Evolutionary conservation across 2,329 filamentous ascomycete genomes (phyloP).

Genomic region (Paraphaeosphaeria minitans): DNA sequence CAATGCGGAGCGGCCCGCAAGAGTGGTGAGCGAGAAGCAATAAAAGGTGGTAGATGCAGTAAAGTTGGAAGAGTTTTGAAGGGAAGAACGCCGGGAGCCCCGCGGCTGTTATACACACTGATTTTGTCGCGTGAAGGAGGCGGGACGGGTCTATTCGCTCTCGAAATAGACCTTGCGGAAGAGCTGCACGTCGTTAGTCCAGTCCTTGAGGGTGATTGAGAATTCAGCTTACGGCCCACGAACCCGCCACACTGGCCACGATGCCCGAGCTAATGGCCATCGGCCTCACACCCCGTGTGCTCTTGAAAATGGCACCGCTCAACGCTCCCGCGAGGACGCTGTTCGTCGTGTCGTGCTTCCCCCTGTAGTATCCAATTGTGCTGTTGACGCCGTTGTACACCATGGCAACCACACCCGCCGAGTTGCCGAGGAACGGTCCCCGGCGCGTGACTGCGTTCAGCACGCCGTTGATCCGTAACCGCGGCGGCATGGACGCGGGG

Average conservation of each 20-base stretch:
- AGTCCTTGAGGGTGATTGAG: not conserved
- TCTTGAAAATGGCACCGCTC: conserved; percentile 96
- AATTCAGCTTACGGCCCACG: conserved; percentile 73
- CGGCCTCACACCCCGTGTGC: conserved; percentile 83
- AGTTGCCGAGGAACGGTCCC: conserved; percentile 95
- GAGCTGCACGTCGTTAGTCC: conserved; percentile 22
- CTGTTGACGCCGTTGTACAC: conserved; percentile 79
- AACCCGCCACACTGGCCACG: conserved; percentile 81
- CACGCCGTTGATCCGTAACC: conserved; percentile 90
- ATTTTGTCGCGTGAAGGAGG: too few species aligned
- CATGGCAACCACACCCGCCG: conserved; percentile 92
- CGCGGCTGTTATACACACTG: not conserved
- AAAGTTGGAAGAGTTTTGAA: conserved; percentile 10
- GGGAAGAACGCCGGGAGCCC: conserved; percentile 9
- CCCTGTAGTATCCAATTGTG: conserved; percentile 47
- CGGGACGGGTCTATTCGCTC: conserved; percentile 19
- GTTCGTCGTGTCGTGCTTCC: conserved; percentile 75
- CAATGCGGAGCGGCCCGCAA: conserved; percentile 15
- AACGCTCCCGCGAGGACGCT: conserved; percentile 83
- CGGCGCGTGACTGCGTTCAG: conserved; percentile 92
- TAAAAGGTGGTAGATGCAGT: conserved; percentile 15
- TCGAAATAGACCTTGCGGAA: conserved; percentile 31
- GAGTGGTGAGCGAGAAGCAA: conserved; percentile 19
- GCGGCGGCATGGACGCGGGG: conserved; percentile 75
- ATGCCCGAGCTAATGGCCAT: conserved; percentile 95